A percentile compares a stretch with the other conserved stretches of the same genome.
These are phyloP conservation scores for Lachancea nothofagi DNA, from an alignment of 805 yeast genomes.

Conservation along the genomic window DNA sequence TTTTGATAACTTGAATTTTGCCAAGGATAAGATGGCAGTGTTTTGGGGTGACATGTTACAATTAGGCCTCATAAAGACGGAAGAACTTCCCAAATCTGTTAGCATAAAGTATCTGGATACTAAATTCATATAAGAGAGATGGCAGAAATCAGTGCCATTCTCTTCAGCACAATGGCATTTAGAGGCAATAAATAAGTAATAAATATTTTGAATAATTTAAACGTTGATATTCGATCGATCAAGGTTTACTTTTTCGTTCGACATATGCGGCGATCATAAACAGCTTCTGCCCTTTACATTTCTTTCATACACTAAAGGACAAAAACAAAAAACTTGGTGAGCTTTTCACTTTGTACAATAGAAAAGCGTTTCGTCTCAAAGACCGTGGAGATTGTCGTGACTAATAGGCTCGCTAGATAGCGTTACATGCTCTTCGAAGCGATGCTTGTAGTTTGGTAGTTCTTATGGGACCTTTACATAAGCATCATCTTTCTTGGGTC, in stretches of 20 bases:
- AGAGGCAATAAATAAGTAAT: not conserved
- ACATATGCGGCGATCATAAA: too few species aligned
- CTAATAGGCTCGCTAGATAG: too few species aligned
- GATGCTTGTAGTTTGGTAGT: too few species aligned
- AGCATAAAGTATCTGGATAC: slow-evolving; percentile 5
- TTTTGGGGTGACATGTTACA: slow-evolving; percentile 69
- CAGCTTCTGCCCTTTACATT: too few species aligned
- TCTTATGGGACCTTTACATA: slow-evolving; percentile 27
- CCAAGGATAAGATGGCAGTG: slow-evolving; percentile 66
- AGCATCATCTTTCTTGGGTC: slow-evolving; percentile 98
- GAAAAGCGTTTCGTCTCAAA: too few species aligned
- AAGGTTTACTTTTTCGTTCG: not conserved
- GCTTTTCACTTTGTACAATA: too few species aligned
- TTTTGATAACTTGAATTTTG: slow-evolving; percentile 73
- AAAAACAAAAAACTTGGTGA: too few species aligned
- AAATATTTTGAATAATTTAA: not conserved
- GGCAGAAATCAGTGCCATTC: too few species aligned
- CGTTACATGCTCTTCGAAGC: too few species aligned
- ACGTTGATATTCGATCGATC: not conserved
- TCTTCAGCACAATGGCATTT: slow-evolving; percentile 1
- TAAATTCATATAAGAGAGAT: slow-evolving; percentile 1
- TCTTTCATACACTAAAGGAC: too few species aligned
- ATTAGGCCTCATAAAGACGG: slow-evolving; percentile 45
- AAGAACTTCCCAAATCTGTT: slow-evolving; percentile 11
- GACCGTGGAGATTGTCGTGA: too few species aligned